Evolutionary conservation across 768 basidiomycete species (phyloP).

Genomic region (Epithele typhae): DNA sequence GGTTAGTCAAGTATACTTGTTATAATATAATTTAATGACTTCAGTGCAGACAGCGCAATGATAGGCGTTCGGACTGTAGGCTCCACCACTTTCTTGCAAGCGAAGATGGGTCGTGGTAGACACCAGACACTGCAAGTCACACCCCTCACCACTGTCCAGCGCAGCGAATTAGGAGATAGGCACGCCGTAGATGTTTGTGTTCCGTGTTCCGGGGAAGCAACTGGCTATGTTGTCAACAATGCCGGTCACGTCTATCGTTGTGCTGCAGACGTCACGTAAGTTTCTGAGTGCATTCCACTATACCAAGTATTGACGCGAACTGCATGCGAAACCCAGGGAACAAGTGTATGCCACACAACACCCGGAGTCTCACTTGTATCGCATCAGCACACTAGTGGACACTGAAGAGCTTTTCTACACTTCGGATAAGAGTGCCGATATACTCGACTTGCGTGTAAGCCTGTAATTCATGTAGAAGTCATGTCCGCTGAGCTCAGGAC

Average conservation of each 20-base stretch:
- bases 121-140: neutral
- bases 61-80: slow-evolving; percentile 20
- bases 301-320: too few species aligned
- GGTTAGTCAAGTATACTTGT: neutral
- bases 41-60: slow-evolving; percentile 8
- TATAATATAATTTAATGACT: neutral
- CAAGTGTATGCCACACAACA: neutral
- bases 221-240: slow-evolving; percentile 43
- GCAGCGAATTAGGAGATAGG: slow-evolving; percentile 13
- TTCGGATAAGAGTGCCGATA: slow-evolving; percentile 38
- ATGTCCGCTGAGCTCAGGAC: neutral
- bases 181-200: slow-evolving; percentile 17
- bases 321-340: too few species aligned
- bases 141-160: slow-evolving; percentile 10
- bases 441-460: slow-evolving; percentile 57
- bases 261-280: too few species aligned
- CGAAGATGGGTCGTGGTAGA: neutral
- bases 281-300: too few species aligned
- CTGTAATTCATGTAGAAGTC: neutral
- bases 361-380: slow-evolving; percentile 43
- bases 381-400: slow-evolving; percentile 36
- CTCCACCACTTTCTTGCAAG: slow-evolving; percentile 4
- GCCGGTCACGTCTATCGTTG: slow-evolving; percentile 49
- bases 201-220: neutral
- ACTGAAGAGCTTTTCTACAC: slow-evolving; percentile 41